A percentile compares a stretch with the other conserved stretches of the same genome.
phyloP scores from a whole-genome alignment of 2,329 filamentous ascomycete genomes.

The Pseudopithomyces maydicus region DNA sequence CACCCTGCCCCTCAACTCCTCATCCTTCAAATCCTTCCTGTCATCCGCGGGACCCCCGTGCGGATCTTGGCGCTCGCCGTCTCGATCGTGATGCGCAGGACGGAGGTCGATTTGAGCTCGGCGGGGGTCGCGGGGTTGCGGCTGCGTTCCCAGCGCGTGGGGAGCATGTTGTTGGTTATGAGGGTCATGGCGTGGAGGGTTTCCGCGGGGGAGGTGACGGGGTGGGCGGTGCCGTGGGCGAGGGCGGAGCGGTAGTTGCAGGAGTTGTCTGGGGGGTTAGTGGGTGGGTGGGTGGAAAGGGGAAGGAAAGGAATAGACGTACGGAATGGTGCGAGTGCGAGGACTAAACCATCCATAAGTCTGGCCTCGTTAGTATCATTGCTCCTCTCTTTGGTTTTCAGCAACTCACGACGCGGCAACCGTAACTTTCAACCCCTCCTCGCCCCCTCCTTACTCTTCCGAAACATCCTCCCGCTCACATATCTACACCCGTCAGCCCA shows the following conservation, averaged over 20 bases:
- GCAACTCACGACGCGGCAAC: slow-evolving; percentile 48
- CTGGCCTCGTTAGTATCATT: slow-evolving; percentile 3
- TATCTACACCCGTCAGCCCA: background rate
- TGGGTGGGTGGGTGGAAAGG: no score
- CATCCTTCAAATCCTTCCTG: slow-evolving; percentile 35
- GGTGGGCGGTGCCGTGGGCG: slow-evolving; percentile 33
- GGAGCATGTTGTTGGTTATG: slow-evolving; percentile 42
- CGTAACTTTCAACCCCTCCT: slow-evolving; percentile 40
- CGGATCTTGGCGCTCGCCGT: slow-evolving; percentile 41
- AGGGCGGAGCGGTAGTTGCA: slow-evolving; percentile 44
- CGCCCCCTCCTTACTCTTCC: slow-evolving; percentile 18
- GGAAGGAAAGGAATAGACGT: background rate
- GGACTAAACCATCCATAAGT: slow-evolving; percentile 40
- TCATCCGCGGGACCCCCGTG: slow-evolving; percentile 43
- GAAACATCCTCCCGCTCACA: slow-evolving; percentile 65
- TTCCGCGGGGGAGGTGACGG: slow-evolving; percentile 29
- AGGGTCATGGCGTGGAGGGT: slow-evolving; percentile 33
- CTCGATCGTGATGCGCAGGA: slow-evolving; percentile 33
- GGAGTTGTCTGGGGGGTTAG: slow-evolving; percentile 35
- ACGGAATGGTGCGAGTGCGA: slow-evolving; percentile 40
- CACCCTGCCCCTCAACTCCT: slow-evolving; percentile 21
- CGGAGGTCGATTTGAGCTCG: slow-evolving; percentile 34
- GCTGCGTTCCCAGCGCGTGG: slow-evolving; percentile 35
- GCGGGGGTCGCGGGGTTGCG: slow-evolving; percentile 35
- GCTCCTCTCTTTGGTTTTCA: background rate